Base-by-base conservation (phyloP, 176 grass and related monocot genomes). In the Luzula sylvatica region DNA sequence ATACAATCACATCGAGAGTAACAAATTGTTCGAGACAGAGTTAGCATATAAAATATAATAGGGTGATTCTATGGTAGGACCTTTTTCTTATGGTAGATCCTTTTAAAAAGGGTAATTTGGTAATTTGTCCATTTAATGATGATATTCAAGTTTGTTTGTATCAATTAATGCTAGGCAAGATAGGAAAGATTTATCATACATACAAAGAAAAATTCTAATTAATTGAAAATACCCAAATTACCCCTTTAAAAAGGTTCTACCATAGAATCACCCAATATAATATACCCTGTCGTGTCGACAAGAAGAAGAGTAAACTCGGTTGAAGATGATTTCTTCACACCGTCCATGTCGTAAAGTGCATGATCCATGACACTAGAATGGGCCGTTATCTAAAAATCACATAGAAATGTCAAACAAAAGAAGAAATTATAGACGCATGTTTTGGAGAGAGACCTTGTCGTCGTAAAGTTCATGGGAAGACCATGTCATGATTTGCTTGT, bases 391-490 rank as follows among this genome's bases (percentile, higher is more conserved):
- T 96, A 70, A 81, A 50, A 21, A 75, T 20, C 58, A 49, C 20
- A 62, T n/a, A 62, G 42, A 43, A 27, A 45, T 12, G 26, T 16
- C 42, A 62, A 15, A 44, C 18, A 41, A 7, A 12, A 20, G 30
- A 42, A 13, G 15, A 41, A 38, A 24, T 40, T 22, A 41, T 58
- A 22, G 55, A 29, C 30, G 15, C 15, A n/a, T 55, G 11, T 55
- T 35, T 11, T 56, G 20, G 7, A 11, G 15, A 58, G 27, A 41
- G 4, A 86, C 90, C 90, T 96, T 96, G 66, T 78, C 74, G 61
- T 74, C 58, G 51, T 96, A 89, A 69, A 96, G 85, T 89, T 96
- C 90, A 73, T 96, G 81, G 6, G 90, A 96, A 54, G 84, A 89
- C 90, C 90, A 96, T 52, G 65, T 82, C 90, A 96, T 96, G 51